Evolutionary conservation across 768 basidiomycete species (phyloP).

Genomic region (Trametes cinnabarina): DNA sequence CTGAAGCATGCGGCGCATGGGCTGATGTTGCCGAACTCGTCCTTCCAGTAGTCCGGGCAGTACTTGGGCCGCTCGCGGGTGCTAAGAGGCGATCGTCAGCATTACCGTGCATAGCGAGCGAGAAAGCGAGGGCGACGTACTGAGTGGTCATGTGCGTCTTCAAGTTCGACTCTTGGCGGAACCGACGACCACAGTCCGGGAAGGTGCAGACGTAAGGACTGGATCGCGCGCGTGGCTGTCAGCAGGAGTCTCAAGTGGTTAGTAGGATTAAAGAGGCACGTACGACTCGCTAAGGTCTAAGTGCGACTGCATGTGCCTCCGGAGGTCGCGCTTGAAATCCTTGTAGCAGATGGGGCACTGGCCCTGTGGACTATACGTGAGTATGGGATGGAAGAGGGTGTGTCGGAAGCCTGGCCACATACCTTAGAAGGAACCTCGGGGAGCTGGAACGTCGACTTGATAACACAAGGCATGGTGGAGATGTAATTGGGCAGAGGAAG

Average conservation of each 20-base stretch:
- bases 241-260: neutral
- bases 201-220: neutral
- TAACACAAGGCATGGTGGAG: neutral
- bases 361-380: too few species aligned
- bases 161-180: slow-evolving; percentile 1
- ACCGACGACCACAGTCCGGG: neutral
- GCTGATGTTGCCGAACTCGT: neutral
- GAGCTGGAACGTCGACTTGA: neutral
- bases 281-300: neutral
- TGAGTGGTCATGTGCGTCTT: slow-evolving; percentile 2
- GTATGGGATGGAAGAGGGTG: neutral
- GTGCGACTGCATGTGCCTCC: neutral
- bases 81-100: neutral
- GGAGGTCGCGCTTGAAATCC: neutral
- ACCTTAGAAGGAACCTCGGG: neutral
- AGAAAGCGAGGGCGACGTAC: neutral
- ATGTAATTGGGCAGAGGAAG: neutral
- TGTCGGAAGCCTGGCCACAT: neutral
- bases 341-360: neutral
- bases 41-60: neutral
- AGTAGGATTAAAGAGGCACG: neutral
- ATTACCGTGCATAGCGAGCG: too few species aligned
- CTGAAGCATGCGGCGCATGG: neutral
- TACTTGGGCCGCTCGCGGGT: neutral
- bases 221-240: neutral